These are phyloP conservation scores for Talaromyces stipitatus DNA, from an alignment of 495 filamentous ascomycete genomes.

Conservation along the genomic window DNA sequence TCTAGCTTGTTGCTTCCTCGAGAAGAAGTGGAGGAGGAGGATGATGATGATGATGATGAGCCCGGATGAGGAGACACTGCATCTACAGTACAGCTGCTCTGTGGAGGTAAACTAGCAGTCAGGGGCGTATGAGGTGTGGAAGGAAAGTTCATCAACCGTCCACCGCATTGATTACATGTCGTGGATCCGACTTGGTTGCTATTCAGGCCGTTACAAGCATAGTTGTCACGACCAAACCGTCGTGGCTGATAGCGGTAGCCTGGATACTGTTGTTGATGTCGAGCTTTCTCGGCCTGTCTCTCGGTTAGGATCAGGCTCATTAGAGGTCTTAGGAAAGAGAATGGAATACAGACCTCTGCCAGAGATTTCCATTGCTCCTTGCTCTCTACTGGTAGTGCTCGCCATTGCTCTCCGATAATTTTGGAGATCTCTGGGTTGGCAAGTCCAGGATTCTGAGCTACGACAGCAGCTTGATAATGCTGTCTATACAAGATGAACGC, in stretches of 20 bases:
- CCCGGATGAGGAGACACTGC: neutral
- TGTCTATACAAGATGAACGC: conserved; percentile 98
- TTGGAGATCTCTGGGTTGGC: conserved; percentile 98
- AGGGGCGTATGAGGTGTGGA: conserved; percentile 33
- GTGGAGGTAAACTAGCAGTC: conserved; percentile 14
- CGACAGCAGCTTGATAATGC: conserved; percentile 77
- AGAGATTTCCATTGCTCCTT: conserved; percentile 85
- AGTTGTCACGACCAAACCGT: conserved; percentile 53
- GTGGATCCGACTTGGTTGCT: conserved; percentile 31
- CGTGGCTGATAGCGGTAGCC: conserved; percentile 93
- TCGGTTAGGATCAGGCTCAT: neutral
- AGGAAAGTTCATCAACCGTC: conserved; percentile 39
- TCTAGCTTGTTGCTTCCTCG: neutral
- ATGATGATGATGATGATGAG: neutral
- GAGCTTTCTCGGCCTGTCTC: conserved; percentile 75
- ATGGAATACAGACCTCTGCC: conserved; percentile 56
- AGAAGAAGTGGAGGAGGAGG: neutral
- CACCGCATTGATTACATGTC: conserved; percentile 36
- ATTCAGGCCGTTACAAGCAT: conserved; percentile 15
- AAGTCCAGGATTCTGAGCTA: conserved; percentile 75
- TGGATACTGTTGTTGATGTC: conserved; percentile 85
- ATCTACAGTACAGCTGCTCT: neutral
- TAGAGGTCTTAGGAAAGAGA: no score
- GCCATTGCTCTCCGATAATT: conserved; percentile 94
- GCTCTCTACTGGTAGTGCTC: conserved; percentile 59